Evolutionary conservation across 225 moss, liverwort and hornwort genomes (phyloP), one percentile per base, ranked within the genome.

Genomic region (Rhytidiadelphus loreus): DNA sequence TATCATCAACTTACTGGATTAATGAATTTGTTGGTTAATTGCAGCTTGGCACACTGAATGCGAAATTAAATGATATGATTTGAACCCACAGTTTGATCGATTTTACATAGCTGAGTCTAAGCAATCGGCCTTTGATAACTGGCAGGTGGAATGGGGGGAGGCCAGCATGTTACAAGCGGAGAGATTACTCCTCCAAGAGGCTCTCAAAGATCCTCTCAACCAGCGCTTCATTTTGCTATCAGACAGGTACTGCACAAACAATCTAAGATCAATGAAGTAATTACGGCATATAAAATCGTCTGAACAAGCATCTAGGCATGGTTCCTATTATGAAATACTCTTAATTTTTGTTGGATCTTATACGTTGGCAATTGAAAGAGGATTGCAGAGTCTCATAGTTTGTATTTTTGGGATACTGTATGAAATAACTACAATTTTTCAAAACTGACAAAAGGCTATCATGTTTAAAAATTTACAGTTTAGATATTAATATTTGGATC

Each of bases 141-240:
- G 83, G 88, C 91, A 98, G 98, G 98, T 98, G 83, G 94, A 96
- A 87, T 98, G 98, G 98, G 98, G 98, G 43, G 97, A 93, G 83
- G 96, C 96, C 57, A 97, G 90, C 88, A 98, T 98, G 98, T 86
- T 98, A 61, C 93, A 97, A 93, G 98, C 98, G 23, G 98, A 98
- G 89, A 92, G 96, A 35, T 81, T 96, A 60, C 91, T 98, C 24
- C 89, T 98, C 48, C 66, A 88, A 24, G 93, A 90, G 87, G 97
- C 98, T 62, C 96, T 98, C 46, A 71, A 90, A 86, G 97, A 96
- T 83, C 90, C 95, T 83, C 92, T 89, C 77, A 98, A 97, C 90
- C 92, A 96, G 83, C 94, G 98, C 46, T 97, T 98, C 84, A 87
- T 97, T 41, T 91, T 98, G 37, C 86, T 98, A 32, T 98, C 98